phyloP scores from a whole-genome alignment of 75 land plant species.

The Pinus albicaulis region DNA sequence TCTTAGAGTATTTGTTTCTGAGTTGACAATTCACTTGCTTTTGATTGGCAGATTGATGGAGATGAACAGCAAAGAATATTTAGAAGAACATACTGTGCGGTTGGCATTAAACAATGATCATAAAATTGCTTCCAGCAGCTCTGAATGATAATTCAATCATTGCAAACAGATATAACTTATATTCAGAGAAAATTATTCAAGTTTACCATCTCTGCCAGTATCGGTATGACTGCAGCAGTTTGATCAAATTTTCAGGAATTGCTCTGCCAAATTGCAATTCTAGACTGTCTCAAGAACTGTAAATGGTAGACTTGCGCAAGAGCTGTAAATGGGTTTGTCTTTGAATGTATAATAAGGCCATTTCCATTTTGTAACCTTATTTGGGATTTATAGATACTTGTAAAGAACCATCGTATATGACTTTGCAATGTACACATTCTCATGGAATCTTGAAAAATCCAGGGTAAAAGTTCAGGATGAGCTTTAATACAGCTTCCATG shows the following conservation, averaged over 20 bases:
- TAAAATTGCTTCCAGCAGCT: neutral
- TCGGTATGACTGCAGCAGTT: neutral
- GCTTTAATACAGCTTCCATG: too few species aligned
- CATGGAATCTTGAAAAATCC: too few species aligned
- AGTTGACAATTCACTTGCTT: neutral
- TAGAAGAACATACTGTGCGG: constrained; percentile 66
- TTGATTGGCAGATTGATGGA: constrained; percentile 68
- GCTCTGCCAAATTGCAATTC: neutral
- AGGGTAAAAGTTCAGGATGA: too few species aligned
- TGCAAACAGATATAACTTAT: neutral
- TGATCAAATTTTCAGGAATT: neutral
- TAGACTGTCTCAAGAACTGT: neutral
- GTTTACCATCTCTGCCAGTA: neutral
- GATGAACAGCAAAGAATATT: constrained; percentile 86
- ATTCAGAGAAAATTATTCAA: neutral
- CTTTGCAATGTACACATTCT: neutral
- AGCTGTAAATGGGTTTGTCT: constrained; percentile 2
- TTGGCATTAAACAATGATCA: neutral
- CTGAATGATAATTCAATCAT: neutral
- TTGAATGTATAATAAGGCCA: neutral
- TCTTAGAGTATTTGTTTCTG: neutral
- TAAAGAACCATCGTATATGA: neutral
- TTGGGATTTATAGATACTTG: neutral
- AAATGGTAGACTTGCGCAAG: constrained; percentile 1
- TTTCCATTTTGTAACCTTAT: neutral